Evolutionary conservation across 2,329 filamentous ascomycete genomes (phyloP).

Genomic region (Arthrobotrys megalospora): DNA sequence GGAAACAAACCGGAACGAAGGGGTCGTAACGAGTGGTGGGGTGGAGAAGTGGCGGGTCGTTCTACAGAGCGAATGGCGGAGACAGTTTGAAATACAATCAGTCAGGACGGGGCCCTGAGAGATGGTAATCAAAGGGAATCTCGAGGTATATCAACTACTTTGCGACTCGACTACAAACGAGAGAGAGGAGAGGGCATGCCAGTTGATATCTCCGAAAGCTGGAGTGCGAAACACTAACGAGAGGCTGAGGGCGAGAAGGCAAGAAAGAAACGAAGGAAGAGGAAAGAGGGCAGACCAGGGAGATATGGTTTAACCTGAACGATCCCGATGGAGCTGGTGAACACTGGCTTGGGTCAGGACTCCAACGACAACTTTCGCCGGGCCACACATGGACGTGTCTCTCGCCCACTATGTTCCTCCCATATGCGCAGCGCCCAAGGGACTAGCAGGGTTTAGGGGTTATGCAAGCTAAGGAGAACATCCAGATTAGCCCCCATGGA

Average conservation of each 20-base stretch:
- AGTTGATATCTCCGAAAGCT: slow-evolving; percentile 60
- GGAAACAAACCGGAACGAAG: slow-evolving; percentile 26
- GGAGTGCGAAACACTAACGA: slow-evolving; percentile 58
- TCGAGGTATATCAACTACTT: slow-evolving; percentile 62
- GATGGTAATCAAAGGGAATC: slow-evolving; percentile 57
- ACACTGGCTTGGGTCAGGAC: slow-evolving; percentile 57
- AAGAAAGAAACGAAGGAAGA: slow-evolving; percentile 59
- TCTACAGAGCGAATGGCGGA: slow-evolving; percentile 56
- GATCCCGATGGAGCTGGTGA: slow-evolving; percentile 60
- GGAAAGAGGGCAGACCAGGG: slow-evolving; percentile 46
- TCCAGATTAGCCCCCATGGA: slow-evolving; percentile 55
- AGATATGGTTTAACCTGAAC: slow-evolving; percentile 57
- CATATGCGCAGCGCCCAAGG: slow-evolving; percentile 59
- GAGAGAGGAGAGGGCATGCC: slow-evolving; percentile 59
- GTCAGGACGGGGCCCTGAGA: slow-evolving; percentile 29
- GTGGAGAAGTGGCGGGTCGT: slow-evolving; percentile 47
- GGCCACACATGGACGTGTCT: slow-evolving; percentile 60
- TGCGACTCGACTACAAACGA: slow-evolving; percentile 61
- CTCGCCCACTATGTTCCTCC: slow-evolving; percentile 57
- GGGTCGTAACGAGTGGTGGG: slow-evolving; percentile 64
- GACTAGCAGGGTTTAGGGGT: slow-evolving; percentile 58
- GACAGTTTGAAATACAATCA: slow-evolving; percentile 44
- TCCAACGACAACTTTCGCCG: slow-evolving; percentile 44
- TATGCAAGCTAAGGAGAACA: slow-evolving; percentile 60
- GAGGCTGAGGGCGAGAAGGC: slow-evolving; percentile 52